These are phyloP conservation scores for Oryza coarctata DNA, from an alignment of 176 grass and related monocot species.

Conservation along the genomic window DNA sequence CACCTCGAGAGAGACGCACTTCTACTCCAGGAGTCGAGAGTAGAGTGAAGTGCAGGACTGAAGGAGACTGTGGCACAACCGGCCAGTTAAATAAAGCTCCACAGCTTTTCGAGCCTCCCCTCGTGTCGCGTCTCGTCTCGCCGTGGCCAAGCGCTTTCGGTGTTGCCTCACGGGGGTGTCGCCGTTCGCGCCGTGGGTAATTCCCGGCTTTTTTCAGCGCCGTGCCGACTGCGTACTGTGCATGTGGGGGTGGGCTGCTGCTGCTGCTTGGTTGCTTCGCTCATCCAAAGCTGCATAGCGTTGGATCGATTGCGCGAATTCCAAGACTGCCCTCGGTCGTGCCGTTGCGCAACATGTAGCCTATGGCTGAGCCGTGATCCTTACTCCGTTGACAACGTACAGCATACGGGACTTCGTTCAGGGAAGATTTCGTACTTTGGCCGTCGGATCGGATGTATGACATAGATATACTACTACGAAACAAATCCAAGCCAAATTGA, in stretches of 20 bases:
- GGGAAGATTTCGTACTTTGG: no score
- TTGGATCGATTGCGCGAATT: not conserved
- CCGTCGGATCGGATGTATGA: no score
- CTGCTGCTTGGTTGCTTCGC: not conserved
- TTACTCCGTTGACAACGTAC: not conserved
- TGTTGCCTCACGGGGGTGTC: not conserved
- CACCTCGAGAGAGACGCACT: not conserved
- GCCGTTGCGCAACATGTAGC: not conserved
- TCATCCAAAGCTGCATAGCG: not conserved
- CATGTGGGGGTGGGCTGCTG: not conserved
- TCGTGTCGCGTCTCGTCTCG: not conserved
- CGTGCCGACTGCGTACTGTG: not conserved
- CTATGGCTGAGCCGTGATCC: not conserved
- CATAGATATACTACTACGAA: no score
- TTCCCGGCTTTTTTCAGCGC: not conserved
- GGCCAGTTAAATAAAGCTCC: conserved; percentile 29
- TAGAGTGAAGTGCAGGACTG: not conserved
- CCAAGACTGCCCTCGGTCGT: not conserved
- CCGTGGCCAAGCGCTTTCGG: no score
- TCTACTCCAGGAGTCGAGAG: not conserved
- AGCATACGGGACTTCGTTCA: not conserved
- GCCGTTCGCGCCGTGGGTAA: not conserved
- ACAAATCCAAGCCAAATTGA: no score
- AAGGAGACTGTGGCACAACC: not conserved
- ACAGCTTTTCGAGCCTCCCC: not conserved